These are phyloP conservation scores for Fusarium sp. DNA, from an alignment of 2,329 filamentous ascomycete species.

Conservation along the genomic window DNA sequence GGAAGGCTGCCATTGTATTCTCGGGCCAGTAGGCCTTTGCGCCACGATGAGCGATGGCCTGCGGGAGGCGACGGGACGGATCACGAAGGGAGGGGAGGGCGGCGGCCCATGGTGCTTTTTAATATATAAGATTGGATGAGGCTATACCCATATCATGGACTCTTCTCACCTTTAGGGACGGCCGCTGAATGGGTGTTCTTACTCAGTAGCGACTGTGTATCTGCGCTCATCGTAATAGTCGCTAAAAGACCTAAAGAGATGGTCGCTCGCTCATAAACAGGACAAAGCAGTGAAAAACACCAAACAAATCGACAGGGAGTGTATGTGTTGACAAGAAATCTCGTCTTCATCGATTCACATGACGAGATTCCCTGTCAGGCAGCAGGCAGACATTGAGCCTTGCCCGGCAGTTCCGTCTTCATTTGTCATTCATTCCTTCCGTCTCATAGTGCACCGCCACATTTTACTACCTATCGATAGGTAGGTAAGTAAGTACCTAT, in stretches of 20 bases:
- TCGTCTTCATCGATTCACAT: conserved; percentile 23
- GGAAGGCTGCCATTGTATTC: conserved; percentile 85
- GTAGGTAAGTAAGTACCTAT: too few species aligned
- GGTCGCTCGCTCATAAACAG: not conserved
- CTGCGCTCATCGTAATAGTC: conserved; percentile 9
- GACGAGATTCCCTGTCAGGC: conserved; percentile 6
- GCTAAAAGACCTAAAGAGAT: not conserved
- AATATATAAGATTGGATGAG: not conserved
- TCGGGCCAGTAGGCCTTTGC: conserved; percentile 83
- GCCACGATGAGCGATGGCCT: conserved; percentile 80
- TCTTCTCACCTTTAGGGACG: conserved; percentile 23
- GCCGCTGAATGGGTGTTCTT: conserved; percentile 19
- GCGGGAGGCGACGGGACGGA: conserved; percentile 59
- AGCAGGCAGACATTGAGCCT: conserved; percentile 15
- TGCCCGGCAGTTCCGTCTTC: conserved; percentile 18
- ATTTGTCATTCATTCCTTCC: conserved; percentile 5
- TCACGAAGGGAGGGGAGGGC: conserved; percentile 45
- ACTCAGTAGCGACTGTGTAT: conserved; percentile 15
- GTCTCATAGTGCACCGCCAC: conserved; percentile 7
- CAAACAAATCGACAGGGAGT: conserved; percentile 1
- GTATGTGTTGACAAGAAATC: conserved; percentile 7
- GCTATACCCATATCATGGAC: not conserved
- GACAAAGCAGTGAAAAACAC: not conserved
- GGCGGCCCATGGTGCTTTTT: conserved; percentile 46
- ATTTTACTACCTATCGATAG: too few species aligned